Evolutionary conservation across 2,329 filamentous ascomycete genomes (phyloP).

Genomic region (Passalora sequoiae): DNA sequence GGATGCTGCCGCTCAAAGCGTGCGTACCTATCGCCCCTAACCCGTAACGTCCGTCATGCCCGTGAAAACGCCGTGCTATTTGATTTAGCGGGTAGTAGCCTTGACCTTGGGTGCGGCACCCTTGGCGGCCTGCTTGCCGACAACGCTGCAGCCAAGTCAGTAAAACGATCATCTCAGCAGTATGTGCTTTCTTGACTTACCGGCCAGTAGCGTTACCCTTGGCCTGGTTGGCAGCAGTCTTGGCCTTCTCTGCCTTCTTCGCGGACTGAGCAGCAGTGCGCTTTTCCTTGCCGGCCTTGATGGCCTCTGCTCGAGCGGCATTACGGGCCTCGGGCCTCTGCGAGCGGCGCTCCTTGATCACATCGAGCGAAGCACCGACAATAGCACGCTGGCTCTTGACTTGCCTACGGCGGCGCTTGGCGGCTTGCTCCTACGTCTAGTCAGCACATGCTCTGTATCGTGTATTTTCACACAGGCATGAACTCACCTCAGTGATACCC

Average conservation of each 20-base stretch:
- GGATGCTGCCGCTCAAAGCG: conserved; percentile 4
- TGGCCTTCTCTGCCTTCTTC: conserved; percentile 99
- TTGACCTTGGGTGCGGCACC: conserved; percentile 80
- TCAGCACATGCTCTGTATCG: conserved; percentile 14
- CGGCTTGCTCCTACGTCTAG: conserved; percentile 78
- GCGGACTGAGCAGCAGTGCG: conserved; percentile 77
- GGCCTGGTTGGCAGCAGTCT: conserved; percentile 76
- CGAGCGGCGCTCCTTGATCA: conserved; percentile 97
- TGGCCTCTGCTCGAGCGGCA: conserved; percentile 81
- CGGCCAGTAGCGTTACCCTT: conserved; percentile 65
- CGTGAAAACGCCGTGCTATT: background rate
- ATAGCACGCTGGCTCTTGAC: conserved; percentile 99
- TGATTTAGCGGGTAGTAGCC: conserved; percentile 74
- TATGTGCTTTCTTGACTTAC: conserved; percentile 18
- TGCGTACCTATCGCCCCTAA: background rate
- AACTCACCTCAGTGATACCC: conserved; percentile 98
- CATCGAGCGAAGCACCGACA: conserved; percentile 97
- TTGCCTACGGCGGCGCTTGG: conserved; percentile 97
- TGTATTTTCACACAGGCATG: background rate
- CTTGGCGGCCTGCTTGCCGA: conserved; percentile 95
- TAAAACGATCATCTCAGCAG: background rate
- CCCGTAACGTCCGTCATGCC: conserved; percentile 1
- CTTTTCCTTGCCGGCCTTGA: conserved; percentile 99
- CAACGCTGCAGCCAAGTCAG: conserved; percentile 51
- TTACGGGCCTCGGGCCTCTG: conserved; percentile 93